phyloP scores from a whole-genome alignment of 257 asterid genomes.

The Solanum okadae region DNA sequence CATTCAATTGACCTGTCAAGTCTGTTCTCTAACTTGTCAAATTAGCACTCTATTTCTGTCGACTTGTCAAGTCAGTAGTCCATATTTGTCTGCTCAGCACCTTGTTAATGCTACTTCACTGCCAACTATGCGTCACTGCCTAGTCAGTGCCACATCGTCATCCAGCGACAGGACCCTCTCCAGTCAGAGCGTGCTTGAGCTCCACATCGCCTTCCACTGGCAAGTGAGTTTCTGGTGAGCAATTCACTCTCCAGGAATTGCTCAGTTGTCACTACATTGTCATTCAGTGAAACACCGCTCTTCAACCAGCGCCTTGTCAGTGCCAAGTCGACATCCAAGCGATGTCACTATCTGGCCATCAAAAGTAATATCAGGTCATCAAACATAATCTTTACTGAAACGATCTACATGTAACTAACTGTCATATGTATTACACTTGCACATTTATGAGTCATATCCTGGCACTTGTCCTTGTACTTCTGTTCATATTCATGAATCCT shows the following conservation, averaged over 20 bases:
- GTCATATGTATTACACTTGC: neutral
- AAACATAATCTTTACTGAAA: neutral
- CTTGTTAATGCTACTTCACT: neutral
- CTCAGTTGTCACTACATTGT: neutral
- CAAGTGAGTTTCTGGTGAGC: neutral
- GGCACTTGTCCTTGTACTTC: neutral
- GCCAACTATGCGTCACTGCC: neutral
- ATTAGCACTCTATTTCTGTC: neutral
- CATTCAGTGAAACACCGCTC: neutral
- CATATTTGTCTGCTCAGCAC: neutral
- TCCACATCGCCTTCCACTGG: neutral
- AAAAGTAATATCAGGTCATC: neutral
- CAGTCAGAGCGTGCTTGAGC: neutral
- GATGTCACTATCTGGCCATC: neutral
- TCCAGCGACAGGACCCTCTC: neutral
- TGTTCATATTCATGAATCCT: neutral
- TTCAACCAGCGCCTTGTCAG: neutral
- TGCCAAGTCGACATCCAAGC: neutral
- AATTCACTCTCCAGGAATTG: neutral
- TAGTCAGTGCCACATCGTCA: neutral
- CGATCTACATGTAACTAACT: neutral
- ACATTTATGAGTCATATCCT: neutral
- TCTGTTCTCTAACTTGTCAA: neutral
- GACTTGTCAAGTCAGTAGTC: neutral
- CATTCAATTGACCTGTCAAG: neutral